phyloP scores from a whole-genome alignment of 2,329 filamentous ascomycete species.

The Alternaria dauci region DNA sequence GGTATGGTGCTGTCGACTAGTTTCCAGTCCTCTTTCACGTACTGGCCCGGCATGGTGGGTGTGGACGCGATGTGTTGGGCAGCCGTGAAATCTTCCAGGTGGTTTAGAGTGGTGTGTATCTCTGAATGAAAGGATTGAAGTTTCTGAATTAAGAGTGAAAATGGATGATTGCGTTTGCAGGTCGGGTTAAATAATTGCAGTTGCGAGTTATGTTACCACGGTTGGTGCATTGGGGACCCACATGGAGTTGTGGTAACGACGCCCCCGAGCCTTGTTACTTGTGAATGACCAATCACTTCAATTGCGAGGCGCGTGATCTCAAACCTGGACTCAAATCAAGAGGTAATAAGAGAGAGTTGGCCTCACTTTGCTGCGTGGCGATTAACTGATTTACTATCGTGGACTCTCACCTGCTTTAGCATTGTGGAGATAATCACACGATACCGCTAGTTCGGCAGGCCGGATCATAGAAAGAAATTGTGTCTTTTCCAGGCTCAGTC shows the following conservation, averaged over 20 bases:
- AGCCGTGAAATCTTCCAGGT: background rate
- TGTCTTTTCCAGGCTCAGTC: background rate
- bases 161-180: background rate
- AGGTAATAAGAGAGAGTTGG: background rate
- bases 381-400: background rate
- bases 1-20: background rate
- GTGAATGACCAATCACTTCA: background rate
- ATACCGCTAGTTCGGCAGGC: background rate
- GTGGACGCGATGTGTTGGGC: background rate
- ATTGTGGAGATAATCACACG: background rate
- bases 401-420: background rate
- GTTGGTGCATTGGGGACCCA: background rate
- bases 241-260: background rate
- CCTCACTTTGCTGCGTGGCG: background rate
- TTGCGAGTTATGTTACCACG: background rate
- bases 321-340: background rate
- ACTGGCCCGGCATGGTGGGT: background rate
- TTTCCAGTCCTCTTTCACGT: slow-evolving; percentile 1
- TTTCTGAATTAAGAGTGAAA: background rate
- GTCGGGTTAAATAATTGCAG: background rate
- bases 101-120: background rate
- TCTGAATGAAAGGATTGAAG: background rate
- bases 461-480: background rate
- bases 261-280: too few species aligned
- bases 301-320: background rate